Percentiles rank a stretch among this genome's conserved stretches.
phyloP scores from a whole-genome alignment of 1,139 yeast species.

The Chernovozyma sophiae-reginae region DNA sequence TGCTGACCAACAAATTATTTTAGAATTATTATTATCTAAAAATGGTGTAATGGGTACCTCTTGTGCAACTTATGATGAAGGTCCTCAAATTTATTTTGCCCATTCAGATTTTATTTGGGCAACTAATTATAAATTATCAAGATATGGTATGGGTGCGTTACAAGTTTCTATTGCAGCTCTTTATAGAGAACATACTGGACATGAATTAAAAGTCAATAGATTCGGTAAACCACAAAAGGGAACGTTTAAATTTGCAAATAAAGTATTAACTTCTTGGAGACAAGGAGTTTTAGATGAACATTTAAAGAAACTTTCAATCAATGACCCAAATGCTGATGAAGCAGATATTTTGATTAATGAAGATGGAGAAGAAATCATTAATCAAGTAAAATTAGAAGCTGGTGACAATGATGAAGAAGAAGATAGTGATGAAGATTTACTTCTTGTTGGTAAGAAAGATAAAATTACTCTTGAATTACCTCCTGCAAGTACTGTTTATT shows the following conservation, averaged over 20 bases:
- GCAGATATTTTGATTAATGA: slow-evolving; percentile 47
- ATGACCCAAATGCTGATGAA: slow-evolving; percentile 43
- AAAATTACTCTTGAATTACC: slow-evolving; percentile 58
- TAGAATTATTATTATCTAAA: slow-evolving; percentile 69
- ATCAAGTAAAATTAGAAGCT: slow-evolving; percentile 40
- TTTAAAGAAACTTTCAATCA: slow-evolving; percentile 49
- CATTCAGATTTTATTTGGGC: slow-evolving; percentile 91
- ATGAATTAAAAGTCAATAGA: slow-evolving; percentile 68
- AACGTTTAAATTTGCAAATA: slow-evolving; percentile 75
- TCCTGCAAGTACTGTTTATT: slow-evolving; percentile 80
- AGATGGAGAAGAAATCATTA: slow-evolving; percentile 46
- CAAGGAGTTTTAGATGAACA: slow-evolving; percentile 72
- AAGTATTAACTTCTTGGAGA: slow-evolving; percentile 73
- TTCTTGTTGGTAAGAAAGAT: slow-evolving; percentile 30
- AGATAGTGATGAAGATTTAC: slow-evolving; percentile 27
- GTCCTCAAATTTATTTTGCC: slow-evolving; percentile 79
- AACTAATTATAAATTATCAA: slow-evolving; percentile 69
- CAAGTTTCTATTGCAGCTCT: slow-evolving; percentile 82
- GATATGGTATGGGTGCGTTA: slow-evolving; percentile 89
- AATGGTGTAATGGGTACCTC: slow-evolving; percentile 81
- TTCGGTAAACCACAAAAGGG: slow-evolving; percentile 86
- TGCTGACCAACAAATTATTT: slow-evolving; percentile 81
- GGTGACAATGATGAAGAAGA: slow-evolving; percentile 21
- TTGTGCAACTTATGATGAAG: slow-evolving; percentile 65
- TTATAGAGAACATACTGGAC: slow-evolving; percentile 76